Base-by-base conservation (phyloP, 805 yeast genomes). In the Candida argentea region DNA sequence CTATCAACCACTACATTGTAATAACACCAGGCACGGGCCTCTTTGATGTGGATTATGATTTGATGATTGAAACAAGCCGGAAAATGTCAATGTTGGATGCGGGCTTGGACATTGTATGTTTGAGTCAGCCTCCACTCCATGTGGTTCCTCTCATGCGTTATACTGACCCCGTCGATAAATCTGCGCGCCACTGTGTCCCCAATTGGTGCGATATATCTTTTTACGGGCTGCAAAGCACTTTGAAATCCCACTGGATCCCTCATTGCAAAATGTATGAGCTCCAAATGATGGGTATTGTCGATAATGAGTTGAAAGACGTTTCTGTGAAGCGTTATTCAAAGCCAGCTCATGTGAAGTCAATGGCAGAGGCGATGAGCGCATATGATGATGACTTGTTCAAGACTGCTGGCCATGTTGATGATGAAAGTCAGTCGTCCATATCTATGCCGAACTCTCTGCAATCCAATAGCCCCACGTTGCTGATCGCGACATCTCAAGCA, bases 261-360 rank as follows among this genome's bases (percentile, higher is more conserved):
- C 63, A 91, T 20, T 86, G 96, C 52, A 85, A 84, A 43, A 87
- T 91, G 28, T 89, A 91, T 50, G 97, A 89, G 44, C 55, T 91
- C 12, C 97, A 91, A 50, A 91, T 91, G 96, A 89, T 89, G 93
- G 97, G 97, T 0, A 70, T 91, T 5, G 85, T 89, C 78, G 97
- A 89, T 43, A 84, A 83, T 42, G 95, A 91, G 44, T 61, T 76
- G 32, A 73, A 76, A 38, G 73, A 79, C 8, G 70, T 80, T 5
- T 70, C 75, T 6, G 69, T 87, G 7, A 76, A 75, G 11, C 67
- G 77, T 28, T 54, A 86, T 28, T 65, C 60, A 8, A 42, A 42
- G 36, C 50, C 35, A 27, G 44, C 25, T 32, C 46, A 37, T 15
- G 46, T 56, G 4, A 48, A 48, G 27, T 60, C 76, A 0, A 59